phyloP scores from a whole-genome alignment of 305 asterid species.

The Fraxinus floribunda region DNA sequence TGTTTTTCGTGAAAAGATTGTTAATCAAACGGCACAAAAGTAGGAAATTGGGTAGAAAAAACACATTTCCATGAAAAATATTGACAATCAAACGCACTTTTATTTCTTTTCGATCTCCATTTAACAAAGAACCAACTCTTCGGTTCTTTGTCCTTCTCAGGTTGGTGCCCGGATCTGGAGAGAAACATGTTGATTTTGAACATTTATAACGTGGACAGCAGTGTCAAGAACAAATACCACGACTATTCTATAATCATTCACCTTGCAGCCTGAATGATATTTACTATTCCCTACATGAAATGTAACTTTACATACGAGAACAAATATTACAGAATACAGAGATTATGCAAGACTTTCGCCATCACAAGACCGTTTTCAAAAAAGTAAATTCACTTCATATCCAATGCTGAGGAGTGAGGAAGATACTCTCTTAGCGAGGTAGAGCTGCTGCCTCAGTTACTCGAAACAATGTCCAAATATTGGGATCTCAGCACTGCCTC shows the following conservation, averaged over 20 bases:
- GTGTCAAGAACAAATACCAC: not conserved
- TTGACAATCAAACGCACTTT: too few relatives aligned
- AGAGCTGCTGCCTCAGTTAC: not conserved
- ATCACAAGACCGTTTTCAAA: not conserved
- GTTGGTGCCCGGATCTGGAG: not conserved
- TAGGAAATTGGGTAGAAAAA: too few relatives aligned
- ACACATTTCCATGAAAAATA: too few relatives aligned
- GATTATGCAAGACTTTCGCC: not conserved
- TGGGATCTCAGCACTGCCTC: not conserved
- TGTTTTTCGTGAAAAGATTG: too few relatives aligned
- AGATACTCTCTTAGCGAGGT: conserved; percentile 1
- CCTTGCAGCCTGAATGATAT: too few relatives aligned
- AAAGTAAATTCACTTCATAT: not conserved
- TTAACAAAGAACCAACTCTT: not conserved
- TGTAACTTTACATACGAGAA: not conserved
- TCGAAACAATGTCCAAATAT: not conserved
- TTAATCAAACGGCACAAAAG: too few relatives aligned
- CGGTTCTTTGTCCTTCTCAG: not conserved
- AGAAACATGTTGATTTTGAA: not conserved
- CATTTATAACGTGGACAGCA: not conserved
- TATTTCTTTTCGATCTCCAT: not conserved
- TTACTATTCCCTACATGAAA: not conserved
- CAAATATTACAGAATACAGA: not conserved
- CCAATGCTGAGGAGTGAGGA: not conserved
- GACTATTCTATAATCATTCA: too few relatives aligned